These are phyloP conservation scores for Posidonia oceanica DNA, from an alignment of 116 monocot genomes.

Conservation along the genomic window DNA sequence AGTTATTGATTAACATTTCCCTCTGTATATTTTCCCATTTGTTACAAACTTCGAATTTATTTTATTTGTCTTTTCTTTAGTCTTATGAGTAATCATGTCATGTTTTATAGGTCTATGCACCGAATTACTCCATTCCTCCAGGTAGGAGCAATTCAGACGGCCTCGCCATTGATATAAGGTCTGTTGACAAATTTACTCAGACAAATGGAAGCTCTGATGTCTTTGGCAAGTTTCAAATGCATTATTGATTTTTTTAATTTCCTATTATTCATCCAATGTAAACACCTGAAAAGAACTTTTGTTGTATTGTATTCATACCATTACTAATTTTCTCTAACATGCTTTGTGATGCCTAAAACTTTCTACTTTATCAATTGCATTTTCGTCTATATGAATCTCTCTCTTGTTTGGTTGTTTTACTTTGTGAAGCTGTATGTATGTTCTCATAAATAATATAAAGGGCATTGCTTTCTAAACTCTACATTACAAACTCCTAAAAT, in stretches of 20 bases:
- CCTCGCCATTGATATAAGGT: constrained; percentile 80
- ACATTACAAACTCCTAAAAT: too few species aligned
- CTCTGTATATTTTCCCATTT: too few species aligned
- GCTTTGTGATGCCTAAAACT: background rate
- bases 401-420: too few species aligned
- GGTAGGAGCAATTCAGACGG: constrained; percentile 30
- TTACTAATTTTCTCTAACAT: background rate
- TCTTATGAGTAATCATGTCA: background rate
- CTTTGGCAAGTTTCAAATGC: too few species aligned
- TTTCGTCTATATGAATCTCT: background rate
- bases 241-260: too few species aligned
- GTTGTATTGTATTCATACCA: background rate
- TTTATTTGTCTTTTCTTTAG: background rate
- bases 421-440: too few species aligned
- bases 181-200: background rate
- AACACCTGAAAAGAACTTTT: background rate
- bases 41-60: too few species aligned
- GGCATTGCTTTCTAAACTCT: too few species aligned
- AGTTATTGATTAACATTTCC: too few species aligned
- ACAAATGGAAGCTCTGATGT: background rate
- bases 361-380: background rate
- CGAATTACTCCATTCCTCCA: constrained; percentile 57
- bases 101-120: constrained; percentile 48
- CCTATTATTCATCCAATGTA: background rate
- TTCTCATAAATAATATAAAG: too few species aligned